Evolutionary conservation across 371 early-diverging fungal genomes (phyloP), one percentile per base, ranked within the genome.

Genomic region (Mortierella sp.): DNA sequence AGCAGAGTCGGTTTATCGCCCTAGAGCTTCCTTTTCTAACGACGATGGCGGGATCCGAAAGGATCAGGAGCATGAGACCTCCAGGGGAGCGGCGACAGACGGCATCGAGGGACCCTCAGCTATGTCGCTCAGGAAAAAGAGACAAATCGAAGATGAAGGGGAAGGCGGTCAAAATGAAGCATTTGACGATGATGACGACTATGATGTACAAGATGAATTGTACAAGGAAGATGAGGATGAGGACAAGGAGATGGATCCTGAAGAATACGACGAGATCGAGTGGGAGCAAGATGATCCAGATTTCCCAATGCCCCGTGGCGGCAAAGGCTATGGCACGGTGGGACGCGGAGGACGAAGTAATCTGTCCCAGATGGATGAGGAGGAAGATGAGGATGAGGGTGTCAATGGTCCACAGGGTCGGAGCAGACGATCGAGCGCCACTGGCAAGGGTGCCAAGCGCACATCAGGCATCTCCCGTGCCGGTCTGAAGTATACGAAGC

Each of bases 201-300:
- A 66, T 21, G 67, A 66, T 47, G 50, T 55, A 19, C 24, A 59
- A 3, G 65, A 72, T 41, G 67, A 72, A 6, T 32, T 41, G 2
- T 70, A 70, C 55, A 70, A 59, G 54, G 58, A 63, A 7, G 51
- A 48, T 4, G 34, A 64, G 6, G 64, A 64, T 7, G 68, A 59
- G 15, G 69, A 63, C 15, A 63, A 63, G 14, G 62, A 63, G 26
- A 37, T 47, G 17, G 56, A 62, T 2, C 32, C 32, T 19, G 65
- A 65, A 12, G 72, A 64, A 31, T 50, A 56, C 26, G 60, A 46
- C 30, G 68, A 68, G 12, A 52, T 50, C 3, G 75, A 68, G 3
- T 73, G 75, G 75, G 75, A 72, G n/a, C 50, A 61, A 4, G 72
- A 54, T 3, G 53, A 30, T 15, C 27, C 49, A 3, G 50, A 48